Conservation (phyloP, 345 rosid genomes). For the Salix udensis region DNA sequence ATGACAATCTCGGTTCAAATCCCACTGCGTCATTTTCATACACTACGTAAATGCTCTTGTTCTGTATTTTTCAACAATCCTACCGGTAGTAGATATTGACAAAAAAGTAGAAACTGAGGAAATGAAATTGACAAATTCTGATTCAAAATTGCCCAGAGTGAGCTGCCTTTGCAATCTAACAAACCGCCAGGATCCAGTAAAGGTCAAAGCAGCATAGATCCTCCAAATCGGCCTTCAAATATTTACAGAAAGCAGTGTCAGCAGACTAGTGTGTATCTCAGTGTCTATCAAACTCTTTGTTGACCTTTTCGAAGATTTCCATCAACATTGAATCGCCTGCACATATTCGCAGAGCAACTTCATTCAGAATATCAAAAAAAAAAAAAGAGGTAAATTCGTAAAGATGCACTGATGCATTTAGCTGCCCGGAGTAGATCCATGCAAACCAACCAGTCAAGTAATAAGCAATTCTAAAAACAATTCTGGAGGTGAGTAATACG, state of each 20-base stretch:
- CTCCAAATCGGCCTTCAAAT: constrained; percentile 10
- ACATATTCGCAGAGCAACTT: constrained; percentile 5
- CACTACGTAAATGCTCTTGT: not conserved
- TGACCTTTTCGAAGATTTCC: constrained; percentile 4
- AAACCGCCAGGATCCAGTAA: constrained; percentile 3
- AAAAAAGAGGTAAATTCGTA: not conserved
- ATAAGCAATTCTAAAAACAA: not conserved
- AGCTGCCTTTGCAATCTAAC: constrained; percentile 14
- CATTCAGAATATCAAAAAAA: not conserved
- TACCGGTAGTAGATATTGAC: constrained; percentile 6
- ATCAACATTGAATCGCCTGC: constrained; percentile 46
- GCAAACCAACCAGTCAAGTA: not conserved
- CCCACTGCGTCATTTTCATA: constrained; percentile 9
- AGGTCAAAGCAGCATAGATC: constrained; percentile 1
- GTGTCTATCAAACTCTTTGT: constrained; percentile 4
- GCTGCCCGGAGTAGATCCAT: not conserved
- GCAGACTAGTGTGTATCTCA: not conserved
- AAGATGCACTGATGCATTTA: not conserved
- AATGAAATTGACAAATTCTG: constrained; percentile 6
- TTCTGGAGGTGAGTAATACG: not conserved
- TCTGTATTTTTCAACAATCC: not conserved
- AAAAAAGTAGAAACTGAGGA: constrained; percentile 1
- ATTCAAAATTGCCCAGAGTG: constrained; percentile 2
- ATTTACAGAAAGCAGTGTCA: constrained; percentile 29
- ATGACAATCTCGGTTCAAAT: constrained; percentile 2